Evolutionary conservation across 495 filamentous ascomycete species (phyloP).

Genomic region (Astrocystis sublimbata): DNA sequence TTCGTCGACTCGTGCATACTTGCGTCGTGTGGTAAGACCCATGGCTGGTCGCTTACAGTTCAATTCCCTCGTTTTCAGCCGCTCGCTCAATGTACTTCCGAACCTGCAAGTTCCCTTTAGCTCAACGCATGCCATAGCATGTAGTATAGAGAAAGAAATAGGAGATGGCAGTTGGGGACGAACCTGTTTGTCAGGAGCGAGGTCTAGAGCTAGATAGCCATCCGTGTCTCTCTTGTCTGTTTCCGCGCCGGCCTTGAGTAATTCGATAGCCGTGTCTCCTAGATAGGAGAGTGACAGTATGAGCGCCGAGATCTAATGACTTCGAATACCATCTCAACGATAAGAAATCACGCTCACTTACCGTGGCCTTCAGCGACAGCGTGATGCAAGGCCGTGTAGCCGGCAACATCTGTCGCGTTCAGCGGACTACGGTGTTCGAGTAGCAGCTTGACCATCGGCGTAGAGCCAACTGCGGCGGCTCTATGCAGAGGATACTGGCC

Average conservation of each 20-base stretch:
- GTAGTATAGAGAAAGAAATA: background rate
- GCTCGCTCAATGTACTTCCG: constrained; percentile 75
- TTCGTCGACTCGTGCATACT: background rate
- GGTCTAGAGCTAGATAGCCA: constrained; percentile 71
- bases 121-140: background rate
- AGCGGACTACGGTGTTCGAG: constrained; percentile 78
- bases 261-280: constrained; percentile 75
- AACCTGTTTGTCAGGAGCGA: constrained; percentile 73
- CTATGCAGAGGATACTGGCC: constrained; percentile 85
- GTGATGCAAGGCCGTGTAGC: constrained; percentile 89
- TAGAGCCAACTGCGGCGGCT: constrained; percentile 84
- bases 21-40: background rate
- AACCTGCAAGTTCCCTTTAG: constrained; percentile 48
- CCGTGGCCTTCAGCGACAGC: constrained; percentile 90
- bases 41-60: no score
- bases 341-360: constrained; percentile 33
- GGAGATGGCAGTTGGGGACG: constrained; percentile 13
- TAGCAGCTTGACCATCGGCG: constrained; percentile 77
- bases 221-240: constrained; percentile 74
- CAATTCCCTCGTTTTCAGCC: constrained; percentile 85
- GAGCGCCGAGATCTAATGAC: background rate
- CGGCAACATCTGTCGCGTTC: constrained; percentile 81
- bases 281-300: background rate
- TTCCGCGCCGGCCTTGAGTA: constrained; percentile 85
- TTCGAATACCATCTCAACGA: background rate